These are phyloP conservation scores for Dactylellina drechsleri DNA, from an alignment of 2,329 filamentous ascomycete species.

Conservation along the genomic window DNA sequence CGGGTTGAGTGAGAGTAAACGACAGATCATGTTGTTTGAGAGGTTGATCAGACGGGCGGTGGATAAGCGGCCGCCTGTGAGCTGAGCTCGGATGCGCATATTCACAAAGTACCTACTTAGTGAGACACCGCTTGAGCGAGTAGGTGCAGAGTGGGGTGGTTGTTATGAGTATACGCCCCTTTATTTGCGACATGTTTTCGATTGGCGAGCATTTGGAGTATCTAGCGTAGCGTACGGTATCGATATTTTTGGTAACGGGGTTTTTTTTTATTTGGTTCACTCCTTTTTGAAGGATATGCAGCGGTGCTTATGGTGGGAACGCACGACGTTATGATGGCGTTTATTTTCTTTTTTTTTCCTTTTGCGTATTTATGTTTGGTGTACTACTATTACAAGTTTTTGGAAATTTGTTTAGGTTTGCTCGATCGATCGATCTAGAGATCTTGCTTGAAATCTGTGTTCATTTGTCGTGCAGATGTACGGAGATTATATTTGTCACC, in stretches of 20 bases:
- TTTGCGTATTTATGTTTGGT: neutral
- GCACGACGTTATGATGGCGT: neutral
- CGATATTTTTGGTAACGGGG: too few species aligned
- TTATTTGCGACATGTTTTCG: neutral
- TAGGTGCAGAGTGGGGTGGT: too few species aligned
- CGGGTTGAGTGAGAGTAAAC: conserved; percentile 49
- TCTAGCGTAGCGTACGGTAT: neutral
- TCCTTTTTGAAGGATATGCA: neutral
- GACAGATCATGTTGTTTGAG: conserved; percentile 52
- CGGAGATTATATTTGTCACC: too few species aligned
- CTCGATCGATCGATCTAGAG: too few species aligned
- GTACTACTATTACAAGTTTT: neutral
- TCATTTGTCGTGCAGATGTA: too few species aligned
- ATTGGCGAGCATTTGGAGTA: conserved; percentile 1
- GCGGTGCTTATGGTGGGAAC: neutral
- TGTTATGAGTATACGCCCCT: neutral
- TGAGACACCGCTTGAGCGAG: too few species aligned
- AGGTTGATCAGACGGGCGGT: conserved; percentile 46
- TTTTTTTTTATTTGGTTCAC: neutral
- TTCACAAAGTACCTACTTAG: neutral
- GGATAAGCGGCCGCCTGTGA: conserved; percentile 33
- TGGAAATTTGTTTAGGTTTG: too few species aligned
- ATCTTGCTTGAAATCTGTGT: too few species aligned
- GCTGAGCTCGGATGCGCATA: neutral
- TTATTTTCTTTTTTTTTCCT: neutral